phyloP scores from a whole-genome alignment of 2,329 filamentous ascomycete genomes.

The Beauveria medogensis region DNA sequence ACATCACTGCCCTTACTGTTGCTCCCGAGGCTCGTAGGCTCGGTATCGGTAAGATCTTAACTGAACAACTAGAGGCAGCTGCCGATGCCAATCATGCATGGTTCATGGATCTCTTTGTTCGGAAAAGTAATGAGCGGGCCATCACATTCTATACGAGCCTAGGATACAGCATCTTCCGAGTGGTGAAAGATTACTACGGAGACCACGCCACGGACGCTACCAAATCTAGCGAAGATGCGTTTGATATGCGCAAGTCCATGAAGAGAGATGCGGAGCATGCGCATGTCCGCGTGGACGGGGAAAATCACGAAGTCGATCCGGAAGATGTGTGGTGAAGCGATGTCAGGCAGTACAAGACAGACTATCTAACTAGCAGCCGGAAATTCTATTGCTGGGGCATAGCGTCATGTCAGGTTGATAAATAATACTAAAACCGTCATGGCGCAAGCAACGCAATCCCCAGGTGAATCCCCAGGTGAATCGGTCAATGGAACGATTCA shows the following conservation, averaged over 20 bases:
- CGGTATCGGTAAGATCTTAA: slow-evolving; percentile 79
- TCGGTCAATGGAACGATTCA: no score
- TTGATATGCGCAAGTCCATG: slow-evolving; percentile 80
- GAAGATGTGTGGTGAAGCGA: slow-evolving; percentile 69
- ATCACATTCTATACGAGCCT: slow-evolving; percentile 83
- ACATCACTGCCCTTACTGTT: slow-evolving; percentile 93
- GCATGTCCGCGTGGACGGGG: slow-evolving; percentile 74
- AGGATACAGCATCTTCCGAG: slow-evolving; percentile 85
- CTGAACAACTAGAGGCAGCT: slow-evolving; percentile 70
- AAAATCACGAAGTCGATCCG: slow-evolving; percentile 67
- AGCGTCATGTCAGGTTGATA: not conserved
- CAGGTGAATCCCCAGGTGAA: no score
- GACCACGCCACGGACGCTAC: slow-evolving; percentile 65
- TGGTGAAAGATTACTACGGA: slow-evolving; percentile 87
- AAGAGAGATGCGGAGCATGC: slow-evolving; percentile 67
- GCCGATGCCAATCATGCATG: slow-evolving; percentile 78
- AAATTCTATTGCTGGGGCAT: not conserved
- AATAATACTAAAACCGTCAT: not conserved
- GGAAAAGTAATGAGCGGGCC: slow-evolving; percentile 78
- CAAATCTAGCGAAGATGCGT: slow-evolving; percentile 70
- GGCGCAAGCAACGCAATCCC: not conserved
- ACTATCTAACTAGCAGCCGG: not conserved
- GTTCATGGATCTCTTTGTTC: slow-evolving; percentile 94
- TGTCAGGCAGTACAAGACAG: not conserved
- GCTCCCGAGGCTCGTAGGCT: slow-evolving; percentile 77